phyloP scores from a whole-genome alignment of 2,329 filamentous ascomycete genomes.

The Neonectria sp. region DNA sequence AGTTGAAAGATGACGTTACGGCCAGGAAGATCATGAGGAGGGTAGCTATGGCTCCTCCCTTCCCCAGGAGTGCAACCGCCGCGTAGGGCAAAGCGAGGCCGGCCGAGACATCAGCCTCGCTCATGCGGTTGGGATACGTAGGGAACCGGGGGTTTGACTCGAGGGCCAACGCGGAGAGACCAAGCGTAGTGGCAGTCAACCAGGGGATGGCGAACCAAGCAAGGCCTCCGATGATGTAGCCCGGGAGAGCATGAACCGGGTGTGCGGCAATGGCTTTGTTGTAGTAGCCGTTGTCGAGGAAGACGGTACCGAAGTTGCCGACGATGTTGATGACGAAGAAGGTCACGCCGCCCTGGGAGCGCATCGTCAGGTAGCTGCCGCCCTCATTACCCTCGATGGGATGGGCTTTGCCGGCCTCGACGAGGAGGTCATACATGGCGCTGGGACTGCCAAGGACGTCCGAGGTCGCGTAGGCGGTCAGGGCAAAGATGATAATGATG shows the following conservation, averaged over 20 bases:
- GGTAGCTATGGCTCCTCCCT: slow-evolving; percentile 83
- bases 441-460: slow-evolving; percentile 80
- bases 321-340: slow-evolving; percentile 93
- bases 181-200: slow-evolving; percentile 91
- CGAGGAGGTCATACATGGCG: slow-evolving; percentile 83
- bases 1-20: slow-evolving; percentile 86
- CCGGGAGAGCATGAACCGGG: slow-evolving; percentile 87
- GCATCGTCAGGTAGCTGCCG: slow-evolving; percentile 91
- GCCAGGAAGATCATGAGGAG: slow-evolving; percentile 91
- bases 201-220: slow-evolving; percentile 94
- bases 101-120: slow-evolving; percentile 80
- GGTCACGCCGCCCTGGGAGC: slow-evolving; percentile 77
- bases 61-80: slow-evolving; percentile 85
- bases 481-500: slow-evolving; percentile 87
- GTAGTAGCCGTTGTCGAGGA: slow-evolving; percentile 92
- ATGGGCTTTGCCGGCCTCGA: slow-evolving; percentile 76
- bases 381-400: slow-evolving; percentile 84
- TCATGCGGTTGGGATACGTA: slow-evolving; percentile 81
- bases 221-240: slow-evolving; percentile 90
- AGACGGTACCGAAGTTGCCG: slow-evolving; percentile 87
- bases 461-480: slow-evolving; percentile 84
- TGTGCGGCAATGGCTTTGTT: slow-evolving; percentile 94
- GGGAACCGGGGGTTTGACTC: slow-evolving; percentile 82
- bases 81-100: slow-evolving; percentile 89
- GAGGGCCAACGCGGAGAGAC: slow-evolving; percentile 83